Percentiles rank a stretch among this genome's conserved stretches.
Conservation (phyloP, 2,329 filamentous ascomycete genomes). For the Neocatenulostroma microsporum region DNA sequence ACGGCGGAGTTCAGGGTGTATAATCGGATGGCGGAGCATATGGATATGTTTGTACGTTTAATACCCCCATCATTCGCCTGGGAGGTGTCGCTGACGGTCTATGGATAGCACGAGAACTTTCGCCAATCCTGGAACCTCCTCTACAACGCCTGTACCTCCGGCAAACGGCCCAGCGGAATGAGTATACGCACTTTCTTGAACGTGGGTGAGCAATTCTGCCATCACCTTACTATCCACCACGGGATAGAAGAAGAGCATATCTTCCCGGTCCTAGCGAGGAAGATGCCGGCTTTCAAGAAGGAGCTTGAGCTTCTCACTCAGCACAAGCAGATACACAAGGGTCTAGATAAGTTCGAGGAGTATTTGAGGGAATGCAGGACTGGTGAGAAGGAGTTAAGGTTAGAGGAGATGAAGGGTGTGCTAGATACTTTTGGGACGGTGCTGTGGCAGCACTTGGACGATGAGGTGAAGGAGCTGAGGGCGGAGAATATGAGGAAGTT, state of each 20-base stretch:
- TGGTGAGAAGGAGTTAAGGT: conserved; percentile 54
- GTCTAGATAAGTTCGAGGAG: conserved; percentile 28
- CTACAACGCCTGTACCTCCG: conserved; percentile 54
- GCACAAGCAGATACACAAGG: conserved; percentile 70
- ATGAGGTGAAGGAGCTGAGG: conserved; percentile 69
- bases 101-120: conserved; percentile 67
- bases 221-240: conserved; percentile 69
- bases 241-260: conserved; percentile 73
- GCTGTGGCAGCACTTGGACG: conserved; percentile 73
- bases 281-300: conserved; percentile 68
- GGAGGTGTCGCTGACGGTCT: no score
- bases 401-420: conserved; percentile 55
- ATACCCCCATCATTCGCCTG: not conserved
- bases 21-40: conserved; percentile 65
- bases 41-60: conserved; percentile 64
- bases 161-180: conserved; percentile 55
- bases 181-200: conserved; percentile 61
- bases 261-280: conserved; percentile 67
- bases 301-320: conserved; percentile 63
- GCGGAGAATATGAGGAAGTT: conserved; percentile 84
- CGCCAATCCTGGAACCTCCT: conserved; percentile 64
- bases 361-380: conserved; percentile 32
- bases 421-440: conserved; percentile 74
- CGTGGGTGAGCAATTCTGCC: conserved; percentile 60
- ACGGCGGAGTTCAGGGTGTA: conserved; percentile 60